Evolutionary conservation across 2,329 filamentous ascomycete species (phyloP), one percentile per base, ranked within the genome.

Genomic region (Cladosporium sp.): DNA sequence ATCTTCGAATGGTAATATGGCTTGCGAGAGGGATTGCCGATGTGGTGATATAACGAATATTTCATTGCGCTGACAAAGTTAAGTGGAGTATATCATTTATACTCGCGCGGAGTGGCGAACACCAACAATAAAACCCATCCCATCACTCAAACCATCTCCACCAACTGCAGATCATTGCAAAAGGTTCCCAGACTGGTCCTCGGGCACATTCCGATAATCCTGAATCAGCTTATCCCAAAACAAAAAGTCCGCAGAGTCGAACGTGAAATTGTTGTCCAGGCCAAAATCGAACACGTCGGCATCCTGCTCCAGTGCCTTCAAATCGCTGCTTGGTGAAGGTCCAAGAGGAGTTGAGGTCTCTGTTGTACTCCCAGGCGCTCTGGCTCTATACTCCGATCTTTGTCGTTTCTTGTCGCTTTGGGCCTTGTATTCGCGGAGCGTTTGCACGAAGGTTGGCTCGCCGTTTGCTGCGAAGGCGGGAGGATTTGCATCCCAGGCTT

Each of bases 401-500:
- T 55, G 63, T 7, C 54, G 63, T 18, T 36, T 61, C 21, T 30
- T 30, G 18, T 66, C 58, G 11, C 34, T 55, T 34, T 60, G 32
- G 26, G 49, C 49, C 12, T 51, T 24, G 36, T 58, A 36, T 15
- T 28, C 36, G 14, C 65, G 60, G 34, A 72, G 57, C 18, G 41
- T 59, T 10, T 32, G 52, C 18, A 71, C 65, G 38, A 72, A 73
- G 15, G 14, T 59, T 4, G 70, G 71, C 52, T 70, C 69, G 14
- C 41, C 60, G 5, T 49, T 15, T 14, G 32, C 49, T 14, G 32
- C 59, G 34, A 63, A 63, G 14, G 41, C 32, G 4, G 63, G 63
- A 8, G 63, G 63, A 24, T 59, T 71, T 1, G 74, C 76, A 8
- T 79, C 77, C 80, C 81, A 85, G 1, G 81, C 79, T 65, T 79